Percentiles rank a stretch among this genome's conserved stretches.
phyloP scores from a whole-genome alignment of 2,329 filamentous ascomycete genomes.

The Alternaria rosae region DNA sequence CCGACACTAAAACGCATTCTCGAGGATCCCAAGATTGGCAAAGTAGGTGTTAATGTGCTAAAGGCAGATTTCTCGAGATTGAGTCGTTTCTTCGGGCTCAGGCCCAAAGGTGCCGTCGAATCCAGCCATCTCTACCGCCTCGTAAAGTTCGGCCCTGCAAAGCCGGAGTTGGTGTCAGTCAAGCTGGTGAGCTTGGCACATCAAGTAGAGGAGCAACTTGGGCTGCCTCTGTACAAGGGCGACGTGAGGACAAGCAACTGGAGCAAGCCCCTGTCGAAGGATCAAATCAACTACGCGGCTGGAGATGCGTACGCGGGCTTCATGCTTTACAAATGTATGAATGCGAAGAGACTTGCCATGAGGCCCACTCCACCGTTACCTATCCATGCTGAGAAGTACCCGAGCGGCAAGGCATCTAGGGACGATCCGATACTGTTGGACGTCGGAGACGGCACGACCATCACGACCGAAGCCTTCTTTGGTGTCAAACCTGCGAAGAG shows the following conservation, averaged over 20 bases:
- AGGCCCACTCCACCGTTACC: slow-evolving; percentile 31
- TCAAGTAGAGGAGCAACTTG: slow-evolving; percentile 75
- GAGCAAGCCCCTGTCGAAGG: slow-evolving; percentile 66
- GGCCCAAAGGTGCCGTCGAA: slow-evolving; percentile 75
- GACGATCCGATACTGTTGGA: slow-evolving; percentile 31
- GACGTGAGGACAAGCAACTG: slow-evolving; percentile 78
- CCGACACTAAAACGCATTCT: slow-evolving; percentile 75
- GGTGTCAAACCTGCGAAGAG: slow-evolving; percentile 17
- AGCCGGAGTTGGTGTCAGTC: slow-evolving; percentile 49
- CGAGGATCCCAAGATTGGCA: slow-evolving; percentile 72
- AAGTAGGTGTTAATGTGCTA: slow-evolving; percentile 78
- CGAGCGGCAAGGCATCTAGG: slow-evolving; percentile 22
- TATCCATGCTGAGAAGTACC: slow-evolving; percentile 36
- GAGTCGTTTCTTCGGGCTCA: slow-evolving; percentile 68
- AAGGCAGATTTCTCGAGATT: slow-evolving; percentile 69
- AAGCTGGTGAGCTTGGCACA: slow-evolving; percentile 69
- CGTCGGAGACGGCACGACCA: slow-evolving; percentile 24
- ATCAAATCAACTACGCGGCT: slow-evolving; percentile 78
- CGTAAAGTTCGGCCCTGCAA: slow-evolving; percentile 69
- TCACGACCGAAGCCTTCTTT: slow-evolving; percentile 35
- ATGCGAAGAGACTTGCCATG: slow-evolving; percentile 67
- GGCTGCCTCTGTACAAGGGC: slow-evolving; percentile 81
- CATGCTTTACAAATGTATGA: slow-evolving; percentile 75
- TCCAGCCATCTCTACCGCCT: slow-evolving; percentile 83
- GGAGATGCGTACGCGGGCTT: slow-evolving; percentile 85